Conservation (phyloP, 805 yeast genomes). For the Nakazawaea siamensis region DNA sequence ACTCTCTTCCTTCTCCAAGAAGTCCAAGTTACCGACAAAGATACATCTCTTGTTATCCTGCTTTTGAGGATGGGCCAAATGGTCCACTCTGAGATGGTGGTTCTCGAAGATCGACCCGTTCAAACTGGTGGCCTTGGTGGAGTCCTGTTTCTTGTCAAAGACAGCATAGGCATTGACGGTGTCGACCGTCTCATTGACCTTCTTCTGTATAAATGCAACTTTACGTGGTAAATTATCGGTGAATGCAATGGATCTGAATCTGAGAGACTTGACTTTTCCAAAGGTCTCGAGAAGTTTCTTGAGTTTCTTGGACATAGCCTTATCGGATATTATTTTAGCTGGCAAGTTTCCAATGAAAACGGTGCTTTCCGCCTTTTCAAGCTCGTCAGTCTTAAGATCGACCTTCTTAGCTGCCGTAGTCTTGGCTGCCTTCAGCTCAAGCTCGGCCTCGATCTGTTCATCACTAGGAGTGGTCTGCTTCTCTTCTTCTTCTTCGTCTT, state of each 20-base stretch:
- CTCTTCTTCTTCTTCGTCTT: conserved; percentile 17
- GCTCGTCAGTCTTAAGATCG: conserved; percentile 62
- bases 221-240: conserved; percentile 85
- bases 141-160: conserved; percentile 44
- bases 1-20: conserved; percentile 85
- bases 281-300: conserved; percentile 47
- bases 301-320: conserved; percentile 52
- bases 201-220: conserved; percentile 78
- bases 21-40: conserved; percentile 90
- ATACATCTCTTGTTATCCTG: conserved; percentile 79
- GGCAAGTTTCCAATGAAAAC: conserved; percentile 85
- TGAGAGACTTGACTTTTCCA: conserved; percentile 61
- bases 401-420: conserved; percentile 35
- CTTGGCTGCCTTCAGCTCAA: conserved; percentile 13
- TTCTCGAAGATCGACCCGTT: conserved; percentile 65
- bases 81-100: conserved; percentile 84
- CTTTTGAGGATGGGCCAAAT: conserved; percentile 83
- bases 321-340: conserved; percentile 53
- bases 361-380: conserved; percentile 77
- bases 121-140: conserved; percentile 36
- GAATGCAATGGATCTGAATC: conserved; percentile 90
- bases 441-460: conserved; percentile 14
- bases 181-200: conserved; percentile 68
- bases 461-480: conserved; percentile 17
- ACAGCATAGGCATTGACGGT: conserved; percentile 87